phyloP scores from a whole-genome alignment of 140 eudicot genomes.

The Bidens hawaiensis region DNA sequence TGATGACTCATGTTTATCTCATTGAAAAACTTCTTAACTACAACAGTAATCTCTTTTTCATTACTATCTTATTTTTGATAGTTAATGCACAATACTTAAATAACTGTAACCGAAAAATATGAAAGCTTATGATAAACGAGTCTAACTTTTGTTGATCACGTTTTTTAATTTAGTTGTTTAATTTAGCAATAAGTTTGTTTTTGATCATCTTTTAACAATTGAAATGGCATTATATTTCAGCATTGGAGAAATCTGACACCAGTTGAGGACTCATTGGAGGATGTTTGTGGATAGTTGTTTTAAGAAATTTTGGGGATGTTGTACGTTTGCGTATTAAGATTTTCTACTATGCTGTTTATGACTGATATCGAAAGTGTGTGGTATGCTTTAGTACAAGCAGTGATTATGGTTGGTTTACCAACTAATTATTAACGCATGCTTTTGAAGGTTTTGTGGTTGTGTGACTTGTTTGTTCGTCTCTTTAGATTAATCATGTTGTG shows the following conservation, averaged over 20 bases:
- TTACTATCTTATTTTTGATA: no score
- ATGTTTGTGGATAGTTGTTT: background rate
- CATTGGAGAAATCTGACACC: conserved; percentile 70
- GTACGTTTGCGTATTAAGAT: background rate
- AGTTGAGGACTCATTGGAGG: conserved; percentile 25
- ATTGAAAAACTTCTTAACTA: no score
- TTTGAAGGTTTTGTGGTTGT: no score
- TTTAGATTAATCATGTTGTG: background rate
- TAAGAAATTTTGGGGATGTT: background rate
- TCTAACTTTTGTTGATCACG: background rate
- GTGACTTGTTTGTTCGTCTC: background rate
- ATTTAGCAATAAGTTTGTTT: background rate
- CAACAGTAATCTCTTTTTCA: no score
- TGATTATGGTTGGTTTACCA: background rate
- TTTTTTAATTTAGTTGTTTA: no score
- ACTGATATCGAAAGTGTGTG: background rate
- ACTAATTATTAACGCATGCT: no score
- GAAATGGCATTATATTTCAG: conserved; percentile 23
- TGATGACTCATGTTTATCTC: no score
- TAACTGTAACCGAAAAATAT: no score
- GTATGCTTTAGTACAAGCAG: background rate
- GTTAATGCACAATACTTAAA: background rate
- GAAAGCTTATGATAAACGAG: background rate
- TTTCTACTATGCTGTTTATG: no score
- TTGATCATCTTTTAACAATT: background rate